Evolutionary conservation across 2,329 filamentous ascomycete species (phyloP), one percentile per base, ranked within the genome.

Genomic region (Fusarium sp.): DNA sequence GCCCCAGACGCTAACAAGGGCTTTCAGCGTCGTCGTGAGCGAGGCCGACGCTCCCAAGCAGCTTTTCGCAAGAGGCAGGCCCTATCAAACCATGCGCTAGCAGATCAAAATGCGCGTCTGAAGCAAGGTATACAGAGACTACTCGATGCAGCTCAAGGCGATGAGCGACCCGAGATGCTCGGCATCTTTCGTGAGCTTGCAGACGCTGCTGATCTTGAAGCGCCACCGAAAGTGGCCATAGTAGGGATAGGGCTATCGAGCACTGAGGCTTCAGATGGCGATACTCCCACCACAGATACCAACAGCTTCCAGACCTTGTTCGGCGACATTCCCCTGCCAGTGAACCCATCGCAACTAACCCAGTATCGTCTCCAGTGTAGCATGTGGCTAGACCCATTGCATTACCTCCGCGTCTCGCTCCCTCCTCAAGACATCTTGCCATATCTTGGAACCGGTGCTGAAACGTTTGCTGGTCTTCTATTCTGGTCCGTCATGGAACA

Each of bases 401-500:
- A 69, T 1, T 69, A 69, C 36, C 22, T 69, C 0, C 41, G 36
- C 17, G 55, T 63, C 8, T 63, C 66, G 0, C 3, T 69, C 0
- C 66, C 66, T 1, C 66, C 66, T 1, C 66, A 69, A 39, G 66
- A 69, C 0, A 61, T 69, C 22, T 12, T 69, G 0, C 66, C 66
- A 1, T 69, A 69, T 2, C 39, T 69, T 0, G 66, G 66, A 0
- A 0, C 48, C 0, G 64, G 66, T 6, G 66, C 66, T 0, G 55
- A 55, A 1, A 24, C 55, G 0, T 55, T 69, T 0, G 55, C 55
- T 0, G 66, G 66, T 0, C 41, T 63, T 54, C 30, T 69, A 1
- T 69, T 69, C 11, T 69, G 66, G 66, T 69, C 66, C 1, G 64
- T 69, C 3, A 69, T 69, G 66, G 55, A 69, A 0, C 66, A 69